Evolutionary conservation across 2,329 filamentous ascomycete species (phyloP).

Genomic region (Nigrospora sphaerica): DNA sequence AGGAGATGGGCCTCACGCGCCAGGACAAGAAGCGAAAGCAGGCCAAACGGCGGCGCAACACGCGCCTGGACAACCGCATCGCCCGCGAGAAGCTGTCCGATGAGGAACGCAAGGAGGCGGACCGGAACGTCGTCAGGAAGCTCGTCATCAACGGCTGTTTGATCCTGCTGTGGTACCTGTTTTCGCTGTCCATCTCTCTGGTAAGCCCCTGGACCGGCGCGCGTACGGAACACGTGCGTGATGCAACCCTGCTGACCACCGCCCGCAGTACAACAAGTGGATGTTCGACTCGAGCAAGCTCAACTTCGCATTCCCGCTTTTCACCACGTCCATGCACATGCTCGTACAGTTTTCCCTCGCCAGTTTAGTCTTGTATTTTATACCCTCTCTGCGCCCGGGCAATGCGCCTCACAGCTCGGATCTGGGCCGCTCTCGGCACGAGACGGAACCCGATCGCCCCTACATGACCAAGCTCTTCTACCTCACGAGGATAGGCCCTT

Average conservation of each 20-base stretch:
- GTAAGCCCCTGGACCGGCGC: conserved; percentile 43
- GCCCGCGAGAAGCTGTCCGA: conserved; percentile 55
- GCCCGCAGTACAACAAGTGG: conserved; percentile 93
- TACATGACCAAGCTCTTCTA: conserved; percentile 89
- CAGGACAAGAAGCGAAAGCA: conserved; percentile 64
- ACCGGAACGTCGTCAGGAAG: conserved; percentile 63
- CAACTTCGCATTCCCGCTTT: conserved; percentile 90
- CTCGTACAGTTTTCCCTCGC: conserved; percentile 83
- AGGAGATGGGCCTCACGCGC: conserved; percentile 79
- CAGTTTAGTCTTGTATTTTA: conserved; percentile 67
- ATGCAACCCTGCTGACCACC: no score
- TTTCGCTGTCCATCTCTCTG: conserved; percentile 87
- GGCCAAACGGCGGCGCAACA: conserved; percentile 59
- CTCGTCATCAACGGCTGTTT: conserved; percentile 70
- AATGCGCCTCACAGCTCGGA: conserved; percentile 38
- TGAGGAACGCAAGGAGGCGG: conserved; percentile 68
- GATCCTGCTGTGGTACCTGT: conserved; percentile 82
- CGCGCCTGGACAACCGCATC: conserved; percentile 63
- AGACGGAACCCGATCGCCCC: conserved; percentile 46
- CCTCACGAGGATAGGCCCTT: conserved; percentile 82
- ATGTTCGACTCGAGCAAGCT: conserved; percentile 87
- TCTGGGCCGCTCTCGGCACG: conserved; percentile 41
- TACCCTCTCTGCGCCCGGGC: conserved; percentile 74
- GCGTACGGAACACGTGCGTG: no score
- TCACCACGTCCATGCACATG: conserved; percentile 95